phyloP scores from a whole-genome alignment of 2,329 filamentous ascomycete genomes.

The Aspergillus puulaauensis region DNA sequence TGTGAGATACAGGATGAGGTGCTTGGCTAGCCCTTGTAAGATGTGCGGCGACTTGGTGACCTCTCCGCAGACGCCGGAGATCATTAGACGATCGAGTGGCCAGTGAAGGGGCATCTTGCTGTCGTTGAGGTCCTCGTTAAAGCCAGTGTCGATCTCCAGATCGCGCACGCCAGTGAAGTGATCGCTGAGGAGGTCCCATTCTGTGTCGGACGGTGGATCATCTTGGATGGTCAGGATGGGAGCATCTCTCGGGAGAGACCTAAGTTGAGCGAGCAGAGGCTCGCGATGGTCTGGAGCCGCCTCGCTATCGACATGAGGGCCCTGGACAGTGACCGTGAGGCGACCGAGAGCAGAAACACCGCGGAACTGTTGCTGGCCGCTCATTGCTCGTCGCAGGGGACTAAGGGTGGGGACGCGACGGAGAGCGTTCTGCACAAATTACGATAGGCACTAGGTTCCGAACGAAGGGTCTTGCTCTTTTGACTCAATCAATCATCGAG shows the following conservation, averaged over 20 bases:
- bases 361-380: no score
- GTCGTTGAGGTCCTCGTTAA: constrained; percentile 25
- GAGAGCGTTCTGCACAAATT: no score
- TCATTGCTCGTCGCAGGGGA: no score
- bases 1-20: constrained; percentile 21
- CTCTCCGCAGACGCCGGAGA: constrained; percentile 17
- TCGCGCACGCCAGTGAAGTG: constrained; percentile 22
- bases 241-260: constrained; percentile 16
- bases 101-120: constrained; percentile 25
- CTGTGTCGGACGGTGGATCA: constrained; percentile 22
- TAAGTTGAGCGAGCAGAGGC: constrained; percentile 17
- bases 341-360: no score
- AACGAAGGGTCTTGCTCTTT: no score
- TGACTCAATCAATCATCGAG: no score
- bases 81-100: constrained; percentile 19
- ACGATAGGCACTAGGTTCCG: no score
- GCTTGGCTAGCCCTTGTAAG: constrained; percentile 19
- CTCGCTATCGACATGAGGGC: constrained; percentile 3
- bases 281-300: constrained; percentile 2
- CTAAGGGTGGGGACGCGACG: no score
- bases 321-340: constrained; percentile 15
- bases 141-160: constrained; percentile 21
- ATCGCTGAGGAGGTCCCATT: constrained; percentile 24
- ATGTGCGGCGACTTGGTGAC: constrained; percentile 19
- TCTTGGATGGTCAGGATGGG: constrained; percentile 17